These are phyloP conservation scores for Sphaerulina populicola DNA, from an alignment of 2,329 filamentous ascomycete species.

Conservation along the genomic window DNA sequence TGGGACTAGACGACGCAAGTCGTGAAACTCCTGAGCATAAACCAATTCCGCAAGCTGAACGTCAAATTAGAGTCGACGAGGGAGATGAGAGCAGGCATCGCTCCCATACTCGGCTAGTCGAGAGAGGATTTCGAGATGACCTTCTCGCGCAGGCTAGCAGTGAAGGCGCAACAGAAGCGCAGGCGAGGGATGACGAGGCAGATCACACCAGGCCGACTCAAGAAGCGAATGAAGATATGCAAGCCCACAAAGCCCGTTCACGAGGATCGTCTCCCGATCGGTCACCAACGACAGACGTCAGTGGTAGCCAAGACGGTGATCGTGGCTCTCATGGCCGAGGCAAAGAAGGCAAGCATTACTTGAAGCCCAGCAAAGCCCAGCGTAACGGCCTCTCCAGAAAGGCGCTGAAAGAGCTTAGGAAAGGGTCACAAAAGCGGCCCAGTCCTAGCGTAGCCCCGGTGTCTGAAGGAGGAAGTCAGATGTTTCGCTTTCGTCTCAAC, in stretches of 20 bases:
- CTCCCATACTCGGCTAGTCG: neutral
- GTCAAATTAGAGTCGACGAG: neutral
- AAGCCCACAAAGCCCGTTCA: constrained; percentile 11
- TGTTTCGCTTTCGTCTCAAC: constrained; percentile 14
- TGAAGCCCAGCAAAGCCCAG: constrained; percentile 15
- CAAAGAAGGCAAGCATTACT: neutral
- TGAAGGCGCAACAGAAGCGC: constrained; percentile 16
- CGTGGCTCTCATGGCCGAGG: neutral
- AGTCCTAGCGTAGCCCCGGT: constrained; percentile 2
- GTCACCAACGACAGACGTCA: constrained; percentile 16
- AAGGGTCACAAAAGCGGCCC: neutral
- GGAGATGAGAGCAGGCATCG: neutral
- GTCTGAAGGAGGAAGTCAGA: constrained; percentile 10
- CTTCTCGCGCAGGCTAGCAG: constrained; percentile 13
- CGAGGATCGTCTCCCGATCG: constrained; percentile 19
- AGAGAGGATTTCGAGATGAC: neutral
- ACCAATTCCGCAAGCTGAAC: neutral
- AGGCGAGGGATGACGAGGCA: neutral
- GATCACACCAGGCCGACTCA: neutral
- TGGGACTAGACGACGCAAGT: neutral
- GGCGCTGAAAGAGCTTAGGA: constrained; percentile 10
- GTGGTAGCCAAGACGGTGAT: constrained; percentile 16
- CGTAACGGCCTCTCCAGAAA: constrained; percentile 17
- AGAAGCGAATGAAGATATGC: neutral
- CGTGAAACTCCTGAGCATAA: neutral